Conservation (phyloP, 1,284 basidiomycete genomes). For the Neolentinus lepideus region DNA sequence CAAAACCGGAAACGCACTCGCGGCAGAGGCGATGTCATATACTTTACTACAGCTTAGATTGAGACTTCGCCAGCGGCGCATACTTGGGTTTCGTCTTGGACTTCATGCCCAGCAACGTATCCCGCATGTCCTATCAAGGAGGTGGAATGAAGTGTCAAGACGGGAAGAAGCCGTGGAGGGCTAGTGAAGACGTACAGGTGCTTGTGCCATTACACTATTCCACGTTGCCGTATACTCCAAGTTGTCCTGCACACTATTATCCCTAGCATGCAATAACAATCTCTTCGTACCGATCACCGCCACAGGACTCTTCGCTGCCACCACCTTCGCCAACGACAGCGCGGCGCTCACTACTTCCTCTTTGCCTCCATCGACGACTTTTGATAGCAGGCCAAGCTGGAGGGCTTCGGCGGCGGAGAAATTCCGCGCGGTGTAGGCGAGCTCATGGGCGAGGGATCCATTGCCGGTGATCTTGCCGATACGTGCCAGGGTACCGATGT, state of each 20-base stretch:
- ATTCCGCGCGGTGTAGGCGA: slow-evolving; percentile 70
- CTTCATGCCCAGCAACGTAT: neutral
- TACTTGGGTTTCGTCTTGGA: neutral
- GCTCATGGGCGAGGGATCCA: slow-evolving; percentile 71
- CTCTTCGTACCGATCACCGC: slow-evolving; percentile 82
- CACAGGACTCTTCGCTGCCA: slow-evolving; percentile 78
- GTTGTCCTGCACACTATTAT: slow-evolving; percentile 80
- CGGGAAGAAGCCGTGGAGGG: neutral
- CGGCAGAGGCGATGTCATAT: no score
- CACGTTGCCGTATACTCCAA: slow-evolving; percentile 75
- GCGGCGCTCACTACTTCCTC: slow-evolving; percentile 54
- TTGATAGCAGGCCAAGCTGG: slow-evolving; percentile 72
- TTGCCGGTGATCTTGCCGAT: slow-evolving; percentile 81
- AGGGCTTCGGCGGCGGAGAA: slow-evolving; percentile 72
- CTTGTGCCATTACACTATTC: slow-evolving; percentile 70
- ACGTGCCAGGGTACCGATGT: slow-evolving; percentile 85
- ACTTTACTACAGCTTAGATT: neutral
- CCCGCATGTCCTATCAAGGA: neutral
- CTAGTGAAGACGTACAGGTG: slow-evolving; percentile 41
- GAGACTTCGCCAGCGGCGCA: neutral
- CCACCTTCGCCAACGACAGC: slow-evolving; percentile 55
- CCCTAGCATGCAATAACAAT: slow-evolving; percentile 64
- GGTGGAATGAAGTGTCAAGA: neutral
- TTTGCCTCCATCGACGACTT: slow-evolving; percentile 62
- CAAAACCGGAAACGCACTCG: no score